Evolutionary conservation across 176 grass and related monocot species (phyloP), one percentile per base, ranked within the genome.

Genomic region (Avena insularis): DNA sequence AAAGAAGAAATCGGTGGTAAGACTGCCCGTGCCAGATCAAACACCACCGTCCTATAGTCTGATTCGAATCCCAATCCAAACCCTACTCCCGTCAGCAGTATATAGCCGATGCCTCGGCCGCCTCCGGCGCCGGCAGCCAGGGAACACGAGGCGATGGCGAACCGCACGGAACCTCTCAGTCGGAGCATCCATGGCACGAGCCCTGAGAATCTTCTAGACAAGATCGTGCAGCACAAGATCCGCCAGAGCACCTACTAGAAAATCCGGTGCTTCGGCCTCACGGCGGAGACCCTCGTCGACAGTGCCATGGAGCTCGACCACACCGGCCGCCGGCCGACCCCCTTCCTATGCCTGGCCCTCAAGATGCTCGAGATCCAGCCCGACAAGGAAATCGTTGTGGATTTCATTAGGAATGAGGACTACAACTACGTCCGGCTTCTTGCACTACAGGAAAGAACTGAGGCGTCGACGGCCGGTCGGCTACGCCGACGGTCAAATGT

Each of bases 331-430:
- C 91, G 56, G 62, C 95, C 95, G 78, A 91, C 93, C 25, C 87
- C 89, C 9, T 97, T 97, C 83, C 81, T 97, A 25, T 95, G 96
- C 75, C 93, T 98, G 61, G 51, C 94, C 5, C 83, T 98, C 85
- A 98, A 95, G 93, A 98, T 98, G 96, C 96, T 98, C 50, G 93
- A 98, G 92, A 98, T 98, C 91, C 96, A 95, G 79, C 96, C 93
- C 1, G 90, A 95, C 45, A 98, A 98, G 85, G 96, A 98, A 46
- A 98, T 98, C 35, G 90, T 98, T 17, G 93, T 98, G 3, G 96
- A 98, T 84, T 98, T 95, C 75, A 98, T 98, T 8, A 98, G 92
- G 81, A 98, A 98, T 75, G 90, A 98, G 70, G 96, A 95, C 23
- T 92, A 95, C 81, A 98, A 98, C 93, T 98, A 98, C 66, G 92